A percentile compares a stretch with the other conserved stretches of the same genome.
phyloP scores from a whole-genome alignment of 1,139 yeast species.

The Zygosaccharomyces sapae region DNA sequence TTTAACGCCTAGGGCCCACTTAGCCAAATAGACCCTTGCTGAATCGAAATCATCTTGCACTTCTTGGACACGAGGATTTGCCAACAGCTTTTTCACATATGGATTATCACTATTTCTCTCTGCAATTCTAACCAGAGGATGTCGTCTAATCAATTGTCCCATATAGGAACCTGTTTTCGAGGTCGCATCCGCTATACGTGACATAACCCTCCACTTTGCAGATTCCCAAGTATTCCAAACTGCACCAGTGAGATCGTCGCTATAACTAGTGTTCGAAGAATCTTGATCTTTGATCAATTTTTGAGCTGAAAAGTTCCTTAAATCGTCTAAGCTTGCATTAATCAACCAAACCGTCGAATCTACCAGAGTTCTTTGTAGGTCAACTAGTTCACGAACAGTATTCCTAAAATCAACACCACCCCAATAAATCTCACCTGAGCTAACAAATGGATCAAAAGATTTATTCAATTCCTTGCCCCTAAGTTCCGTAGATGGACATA shows the following conservation, averaged over 20 bases:
- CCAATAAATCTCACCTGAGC: conserved; percentile 64
- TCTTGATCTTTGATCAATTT: conserved; percentile 28
- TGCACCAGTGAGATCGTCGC: conserved; percentile 8
- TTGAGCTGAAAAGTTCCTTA: conserved; percentile 66
- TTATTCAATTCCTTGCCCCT: conserved; percentile 53
- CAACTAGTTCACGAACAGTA: conserved; percentile 51
- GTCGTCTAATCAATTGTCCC: conserved; percentile 24
- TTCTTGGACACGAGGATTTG: conserved; percentile 72
- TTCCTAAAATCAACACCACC: conserved; percentile 80
- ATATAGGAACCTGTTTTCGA: conserved; percentile 47
- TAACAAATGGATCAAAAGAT: conserved; percentile 71
- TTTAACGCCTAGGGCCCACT: conserved; percentile 95
- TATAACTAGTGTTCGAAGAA: conserved; percentile 25
- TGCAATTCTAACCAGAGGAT: conserved; percentile 31
- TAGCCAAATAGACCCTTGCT: conserved; percentile 86
- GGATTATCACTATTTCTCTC: conserved; percentile 30
- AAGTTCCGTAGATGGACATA: conserved; percentile 65
- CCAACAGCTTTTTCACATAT: conserved; percentile 56
- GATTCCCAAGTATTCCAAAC: conserved; percentile 46
- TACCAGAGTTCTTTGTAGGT: conserved; percentile 61
- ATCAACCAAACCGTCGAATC: conserved; percentile 71
- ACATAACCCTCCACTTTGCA: conserved; percentile 83
- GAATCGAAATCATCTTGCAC: conserved; percentile 90
- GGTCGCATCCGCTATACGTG: conserved; percentile 78
- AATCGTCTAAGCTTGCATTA: conserved; percentile 76